Evolutionary conservation across 2,329 filamentous ascomycete species (phyloP).

Genomic region (Fusarium gaditjirri): DNA sequence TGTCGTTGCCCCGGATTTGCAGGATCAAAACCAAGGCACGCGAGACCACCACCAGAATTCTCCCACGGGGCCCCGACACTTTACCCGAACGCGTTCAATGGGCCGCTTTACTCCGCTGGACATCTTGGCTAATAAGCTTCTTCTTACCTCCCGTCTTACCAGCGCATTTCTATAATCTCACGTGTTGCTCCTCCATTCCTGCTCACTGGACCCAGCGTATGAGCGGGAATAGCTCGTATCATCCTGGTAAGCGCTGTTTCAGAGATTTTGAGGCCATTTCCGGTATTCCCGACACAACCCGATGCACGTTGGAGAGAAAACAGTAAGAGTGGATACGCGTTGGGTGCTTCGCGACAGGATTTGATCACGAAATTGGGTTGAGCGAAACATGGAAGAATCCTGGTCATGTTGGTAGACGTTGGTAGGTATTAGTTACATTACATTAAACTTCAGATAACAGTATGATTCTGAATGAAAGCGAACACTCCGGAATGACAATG

Average conservation of each 20-base stretch:
- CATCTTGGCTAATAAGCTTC: background rate
- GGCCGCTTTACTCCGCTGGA: background rate
- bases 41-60: background rate
- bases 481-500: rapidly evolving
- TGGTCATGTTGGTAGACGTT: background rate
- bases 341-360: background rate
- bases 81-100: background rate
- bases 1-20: background rate
- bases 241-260: background rate
- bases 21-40: background rate
- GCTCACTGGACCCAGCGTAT: background rate
- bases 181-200: background rate
- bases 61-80: background rate
- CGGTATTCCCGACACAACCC: background rate
- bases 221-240: background rate
- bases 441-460: rapidly evolving
- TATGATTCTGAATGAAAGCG: rapidly evolving
- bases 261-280: background rate
- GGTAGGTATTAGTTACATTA: background rate
- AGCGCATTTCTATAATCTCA: background rate
- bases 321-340: background rate
- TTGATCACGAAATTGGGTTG: background rate
- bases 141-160: background rate
- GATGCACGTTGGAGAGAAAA: background rate
- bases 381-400: background rate